Evolutionary conservation across 2,329 filamentous ascomycete species (phyloP).

Genomic region (Fusarium nurragi): DNA sequence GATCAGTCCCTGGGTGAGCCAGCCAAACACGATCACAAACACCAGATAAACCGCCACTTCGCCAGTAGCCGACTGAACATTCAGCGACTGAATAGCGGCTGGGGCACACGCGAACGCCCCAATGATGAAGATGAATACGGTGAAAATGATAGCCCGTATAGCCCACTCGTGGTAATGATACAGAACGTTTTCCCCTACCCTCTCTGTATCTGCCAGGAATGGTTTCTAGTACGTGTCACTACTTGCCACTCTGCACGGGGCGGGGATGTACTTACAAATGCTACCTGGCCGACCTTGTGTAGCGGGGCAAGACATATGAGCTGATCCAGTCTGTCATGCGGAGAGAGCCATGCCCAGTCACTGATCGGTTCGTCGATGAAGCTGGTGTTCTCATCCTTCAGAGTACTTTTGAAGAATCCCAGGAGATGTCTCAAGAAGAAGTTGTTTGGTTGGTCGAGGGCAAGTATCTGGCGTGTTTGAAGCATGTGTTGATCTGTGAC

Average conservation of each 20-base stretch:
- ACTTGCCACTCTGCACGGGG: background rate
- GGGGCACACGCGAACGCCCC: conserved; percentile 21
- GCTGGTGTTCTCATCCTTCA: background rate
- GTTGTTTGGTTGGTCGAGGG: conserved; percentile 1
- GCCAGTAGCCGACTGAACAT: conserved; percentile 9
- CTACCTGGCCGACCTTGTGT: background rate
- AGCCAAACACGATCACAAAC: conserved; percentile 26
- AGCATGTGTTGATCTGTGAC: background rate
- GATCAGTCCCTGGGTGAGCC: conserved; percentile 10
- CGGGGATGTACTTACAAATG: conserved; percentile 6
- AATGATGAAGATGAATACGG: conserved; percentile 1
- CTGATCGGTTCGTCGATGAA: background rate
- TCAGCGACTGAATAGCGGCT: conserved; percentile 23
- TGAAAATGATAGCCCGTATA: conserved; percentile 1
- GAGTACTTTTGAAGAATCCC: background rate
- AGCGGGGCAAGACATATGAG: background rate
- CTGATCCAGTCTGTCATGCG: conserved; percentile 12
- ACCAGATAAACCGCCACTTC: conserved; percentile 25
- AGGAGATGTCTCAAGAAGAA: background rate
- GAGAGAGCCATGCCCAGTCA: conserved; percentile 15
- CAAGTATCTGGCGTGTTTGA: background rate
- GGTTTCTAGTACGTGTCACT: conserved; percentile 3
- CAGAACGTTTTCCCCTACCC: background rate
- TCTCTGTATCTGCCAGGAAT: background rate
- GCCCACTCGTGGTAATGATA: background rate